Evolutionary conservation across 1,284 basidiomycete species (phyloP), one percentile per base, ranked within the genome.

Genomic region (Peniophora sp.): DNA sequence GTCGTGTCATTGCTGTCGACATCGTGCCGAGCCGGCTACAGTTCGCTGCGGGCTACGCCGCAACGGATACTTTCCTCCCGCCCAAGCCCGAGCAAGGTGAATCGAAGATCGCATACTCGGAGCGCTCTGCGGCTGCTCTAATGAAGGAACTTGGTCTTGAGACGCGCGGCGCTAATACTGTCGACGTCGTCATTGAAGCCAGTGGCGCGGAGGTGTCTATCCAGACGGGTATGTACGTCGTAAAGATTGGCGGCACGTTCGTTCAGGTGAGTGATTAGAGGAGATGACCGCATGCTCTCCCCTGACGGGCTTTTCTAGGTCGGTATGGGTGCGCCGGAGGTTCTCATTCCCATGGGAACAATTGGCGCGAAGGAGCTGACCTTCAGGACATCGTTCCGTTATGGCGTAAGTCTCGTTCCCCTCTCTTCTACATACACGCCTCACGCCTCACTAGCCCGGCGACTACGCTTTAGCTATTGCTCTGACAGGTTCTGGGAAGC

Each of bases 161-260:
- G 54, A 83, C 83, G 51, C 70, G 79, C 50, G 86, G 85, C 32
- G 59, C 64, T 17, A 70, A 70, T 11, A 69, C 69, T 52, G 83
- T 93, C 52, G 84, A 89, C 64, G 69, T 90, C 27, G 79, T 89
- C 50, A 70, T 93, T 53, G 91, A 93, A 61, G 90, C 90, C 47
- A 94, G 91, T 48, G 94, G 94, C 16, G 89, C 94, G 23, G 91
- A 96, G 66, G 81, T 81, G 35, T 91, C 85, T 12, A 88, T 97
- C 57, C 85, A 89, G 62, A 88, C 89, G n/a, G 91, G 81, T 3
- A 77, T 92, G 56, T 79, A 78, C 59, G 71, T 92, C 56, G 81
- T 80, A 46, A 84, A 83, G 65, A 71, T 77, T 38, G 88, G 89
- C 32, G 90, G 89, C 19, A 86, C 79, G 2, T 80, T 81, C 58